Percentiles rank a stretch among this genome's conserved stretches.
Conservation (phyloP, 2,329 filamentous ascomycete species). For the Sporothrix mexicana region DNA sequence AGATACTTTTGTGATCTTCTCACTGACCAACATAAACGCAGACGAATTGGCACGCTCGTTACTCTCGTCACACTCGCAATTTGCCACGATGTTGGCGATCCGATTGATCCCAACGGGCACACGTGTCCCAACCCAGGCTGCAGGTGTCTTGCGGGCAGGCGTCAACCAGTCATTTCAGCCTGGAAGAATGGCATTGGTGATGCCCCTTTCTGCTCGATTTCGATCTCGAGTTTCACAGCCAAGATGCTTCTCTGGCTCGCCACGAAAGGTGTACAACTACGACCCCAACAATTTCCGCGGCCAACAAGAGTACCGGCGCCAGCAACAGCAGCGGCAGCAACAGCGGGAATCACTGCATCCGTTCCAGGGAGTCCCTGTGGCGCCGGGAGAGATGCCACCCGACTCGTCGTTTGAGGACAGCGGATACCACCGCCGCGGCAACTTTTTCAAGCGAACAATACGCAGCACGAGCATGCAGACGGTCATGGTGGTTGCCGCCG, state of each 20-base stretch:
- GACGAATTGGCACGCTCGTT: neutral
- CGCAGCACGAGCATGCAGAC: constrained; percentile 46
- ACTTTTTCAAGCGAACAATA: constrained; percentile 29
- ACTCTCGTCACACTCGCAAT: neutral
- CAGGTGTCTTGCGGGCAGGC: neutral
- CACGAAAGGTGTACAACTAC: constrained; percentile 33
- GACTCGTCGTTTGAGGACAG: constrained; percentile 31
- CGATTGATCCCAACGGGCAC: constrained; percentile 15
- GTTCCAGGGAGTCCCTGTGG: constrained; percentile 34
- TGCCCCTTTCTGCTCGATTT: neutral
- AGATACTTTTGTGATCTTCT: neutral
- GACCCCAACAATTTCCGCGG: constrained; percentile 30
- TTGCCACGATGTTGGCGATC: constrained; percentile 12
- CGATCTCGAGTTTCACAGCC: neutral
- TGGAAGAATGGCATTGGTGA: neutral
- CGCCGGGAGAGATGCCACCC: constrained; percentile 35
- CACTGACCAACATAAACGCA: neutral
- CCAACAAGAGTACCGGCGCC: constrained; percentile 11
- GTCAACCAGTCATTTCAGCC: neutral
- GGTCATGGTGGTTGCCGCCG: constrained; percentile 50
- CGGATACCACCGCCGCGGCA: constrained; percentile 5
- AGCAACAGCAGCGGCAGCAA: constrained; percentile 22
- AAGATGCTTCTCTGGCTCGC: constrained; percentile 21
- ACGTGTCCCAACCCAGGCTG: neutral
- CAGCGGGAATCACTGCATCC: constrained; percentile 5